Evolutionary conservation across 129 eudicot genomes (phyloP).

Genomic region (Ambrosia trifida): DNA sequence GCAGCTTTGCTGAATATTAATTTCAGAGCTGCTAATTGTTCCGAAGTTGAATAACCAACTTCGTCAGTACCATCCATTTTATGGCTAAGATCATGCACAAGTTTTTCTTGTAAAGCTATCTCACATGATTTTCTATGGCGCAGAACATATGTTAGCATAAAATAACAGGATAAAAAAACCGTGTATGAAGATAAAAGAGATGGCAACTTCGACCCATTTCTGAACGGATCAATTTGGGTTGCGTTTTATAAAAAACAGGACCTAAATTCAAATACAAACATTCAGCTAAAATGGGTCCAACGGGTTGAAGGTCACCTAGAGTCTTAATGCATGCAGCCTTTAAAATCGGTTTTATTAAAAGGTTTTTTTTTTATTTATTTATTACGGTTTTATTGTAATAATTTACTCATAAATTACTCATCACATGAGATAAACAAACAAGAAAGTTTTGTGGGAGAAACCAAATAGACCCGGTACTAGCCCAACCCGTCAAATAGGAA

Average conservation of each 20-base stretch:
- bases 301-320: not conserved
- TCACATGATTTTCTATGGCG: constrained; percentile 70
- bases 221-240: not conserved
- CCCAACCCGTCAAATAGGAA: not conserved
- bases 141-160: constrained; percentile 12
- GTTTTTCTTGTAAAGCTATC: constrained; percentile 63
- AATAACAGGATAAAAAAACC: not conserved
- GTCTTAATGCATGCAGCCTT: not conserved
- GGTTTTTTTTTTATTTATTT: no score
- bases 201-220: not conserved
- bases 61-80: constrained; percentile 59
- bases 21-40: constrained; percentile 55
- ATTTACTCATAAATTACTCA: not conserved
- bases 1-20: constrained; percentile 65
- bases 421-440: not conserved
- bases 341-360: not conserved
- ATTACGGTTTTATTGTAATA: not conserved
- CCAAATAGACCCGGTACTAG: not conserved
- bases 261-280: not conserved
- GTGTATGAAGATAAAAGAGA: not conserved
- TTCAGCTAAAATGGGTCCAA: not conserved
- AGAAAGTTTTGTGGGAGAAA: not conserved
- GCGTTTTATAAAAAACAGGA: not conserved
- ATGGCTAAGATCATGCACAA: constrained; percentile 30
- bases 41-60: constrained; percentile 20